A percentile compares a stretch with the other conserved stretches of the same genome.
Conservation (phyloP, 129 eudicot species). For the Mikania micrantha region DNA sequence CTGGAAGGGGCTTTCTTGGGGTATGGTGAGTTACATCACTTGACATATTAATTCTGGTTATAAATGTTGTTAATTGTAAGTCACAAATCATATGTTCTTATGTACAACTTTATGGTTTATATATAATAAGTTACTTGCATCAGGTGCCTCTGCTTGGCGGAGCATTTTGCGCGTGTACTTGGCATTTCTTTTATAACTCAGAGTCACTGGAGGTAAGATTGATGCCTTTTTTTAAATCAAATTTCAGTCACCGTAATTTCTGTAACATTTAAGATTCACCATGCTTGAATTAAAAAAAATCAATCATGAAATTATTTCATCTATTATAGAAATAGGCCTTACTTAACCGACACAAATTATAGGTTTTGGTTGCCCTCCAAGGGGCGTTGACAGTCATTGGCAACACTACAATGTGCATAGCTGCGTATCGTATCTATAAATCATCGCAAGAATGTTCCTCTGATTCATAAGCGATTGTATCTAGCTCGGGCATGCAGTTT, state of each 20-base stretch:
- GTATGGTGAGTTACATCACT: constrained; percentile 64
- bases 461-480: constrained; percentile 26
- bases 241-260: neutral
- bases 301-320: neutral
- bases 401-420: constrained; percentile 88
- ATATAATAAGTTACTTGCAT: constrained; percentile 9
- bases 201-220: constrained; percentile 76
- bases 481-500: neutral
- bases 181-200: constrained; percentile 97
- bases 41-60: neutral
- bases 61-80: neutral
- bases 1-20: constrained; percentile 99
- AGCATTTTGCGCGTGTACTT: constrained; percentile 96
- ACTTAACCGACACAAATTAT: neutral
- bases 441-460: constrained; percentile 52
- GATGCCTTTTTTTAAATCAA: neutral
- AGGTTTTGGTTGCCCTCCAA: constrained; percentile 83
- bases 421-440: constrained; percentile 76
- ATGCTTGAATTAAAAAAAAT: neutral
- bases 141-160: constrained; percentile 95
- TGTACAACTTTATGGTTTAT: neutral
- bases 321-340: neutral
- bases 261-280: neutral
- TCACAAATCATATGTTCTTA: neutral
- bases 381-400: constrained; percentile 91